Evolutionary conservation across 305 asterid species (phyloP), one percentile per base, ranked within the genome.

Genomic region (Solanum hybrid): DNA sequence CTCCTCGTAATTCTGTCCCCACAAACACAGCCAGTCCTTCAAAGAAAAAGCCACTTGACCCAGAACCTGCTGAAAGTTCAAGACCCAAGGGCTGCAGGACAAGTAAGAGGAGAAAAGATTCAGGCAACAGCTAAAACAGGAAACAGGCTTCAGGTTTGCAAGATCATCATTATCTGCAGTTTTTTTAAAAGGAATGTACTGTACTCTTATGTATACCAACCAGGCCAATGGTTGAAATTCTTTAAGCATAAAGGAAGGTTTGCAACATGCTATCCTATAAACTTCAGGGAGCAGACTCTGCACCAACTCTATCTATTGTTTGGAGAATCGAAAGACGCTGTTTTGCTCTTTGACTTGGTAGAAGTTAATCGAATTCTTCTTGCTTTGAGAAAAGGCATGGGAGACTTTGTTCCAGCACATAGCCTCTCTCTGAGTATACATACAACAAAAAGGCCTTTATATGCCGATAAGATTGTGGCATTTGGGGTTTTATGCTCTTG

Each of bases 71-170:
- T 27, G 98, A 95, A 89, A 96, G 39, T 91, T 94, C 98, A 29
- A 95, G 95, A 95, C 93, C 98, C 38, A 94, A 95, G 92, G 75
- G 88, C 39, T 95, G 95, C 85, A 94, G 97, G 91, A 76, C 95
- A 32, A 94, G 99, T 94, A 96, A 95, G 93, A 92, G 97, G 77
- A 94, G 93, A 92, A 95, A 89, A 93, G 96, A 93, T 81, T 75
- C 91, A 76, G 95, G 91, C 77, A 72, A 72, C 78, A 72, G 92
- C 86, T 94, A 92, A 94, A 57, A 14, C 87, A 39, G 87, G 73
- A 45, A 41, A 83, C 73, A 41, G 15, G 34, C 87, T 81, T 81
- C 68, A 26, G 68, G 87, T 37, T 81, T 81, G 88, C 76, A 84
- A 84, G 29, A 51, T 17, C 88, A 84, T 85, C 68, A 20, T 26